Evolutionary conservation across 805 yeast genomes (phyloP).

Genomic region (Zygosaccharomyces lentus): DNA sequence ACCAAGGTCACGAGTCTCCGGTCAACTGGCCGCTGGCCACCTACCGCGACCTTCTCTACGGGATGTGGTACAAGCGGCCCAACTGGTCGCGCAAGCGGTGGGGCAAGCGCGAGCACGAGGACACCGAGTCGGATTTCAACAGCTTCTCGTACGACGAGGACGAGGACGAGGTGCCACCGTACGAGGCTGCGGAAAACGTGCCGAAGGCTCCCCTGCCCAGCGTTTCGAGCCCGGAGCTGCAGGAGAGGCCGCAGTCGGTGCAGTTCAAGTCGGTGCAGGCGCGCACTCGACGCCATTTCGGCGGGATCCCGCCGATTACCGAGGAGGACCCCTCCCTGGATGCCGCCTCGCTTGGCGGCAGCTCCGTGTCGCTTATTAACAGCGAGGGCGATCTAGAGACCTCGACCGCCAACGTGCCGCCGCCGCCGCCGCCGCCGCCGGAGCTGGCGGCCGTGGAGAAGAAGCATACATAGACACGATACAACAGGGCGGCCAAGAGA

Average conservation of each 20-base stretch:
- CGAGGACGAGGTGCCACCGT: conserved; percentile 14
- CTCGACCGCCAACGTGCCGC: not conserved
- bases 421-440: not conserved
- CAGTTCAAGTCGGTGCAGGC: conserved; percentile 31
- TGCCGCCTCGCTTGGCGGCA: conserved; percentile 23
- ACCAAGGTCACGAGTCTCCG: conserved; percentile 51
- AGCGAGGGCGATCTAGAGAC: not conserved
- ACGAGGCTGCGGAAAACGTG: not conserved
- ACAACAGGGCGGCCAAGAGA: too few relatives aligned
- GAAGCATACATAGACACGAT: not conserved
- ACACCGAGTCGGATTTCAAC: conserved; percentile 28
- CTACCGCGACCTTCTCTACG: conserved; percentile 20
- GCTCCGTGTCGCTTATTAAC: not conserved
- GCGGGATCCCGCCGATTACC: conserved; percentile 32
- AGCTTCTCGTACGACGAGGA: conserved; percentile 28
- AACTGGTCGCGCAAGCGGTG: conserved; percentile 19
- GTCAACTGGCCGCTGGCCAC: conserved; percentile 41
- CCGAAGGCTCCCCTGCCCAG: not conserved
- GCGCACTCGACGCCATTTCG: conserved; percentile 21
- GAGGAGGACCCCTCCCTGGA: conserved; percentile 29
- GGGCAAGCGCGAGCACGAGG: conserved; percentile 14
- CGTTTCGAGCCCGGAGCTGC: not conserved
- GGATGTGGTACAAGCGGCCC: conserved; percentile 33
- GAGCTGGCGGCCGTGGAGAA: not conserved
- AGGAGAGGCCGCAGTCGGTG: conserved; percentile 25